Evolutionary conservation across 331 rosid genomes (phyloP).

Genomic region (Prunus yedoensis): DNA sequence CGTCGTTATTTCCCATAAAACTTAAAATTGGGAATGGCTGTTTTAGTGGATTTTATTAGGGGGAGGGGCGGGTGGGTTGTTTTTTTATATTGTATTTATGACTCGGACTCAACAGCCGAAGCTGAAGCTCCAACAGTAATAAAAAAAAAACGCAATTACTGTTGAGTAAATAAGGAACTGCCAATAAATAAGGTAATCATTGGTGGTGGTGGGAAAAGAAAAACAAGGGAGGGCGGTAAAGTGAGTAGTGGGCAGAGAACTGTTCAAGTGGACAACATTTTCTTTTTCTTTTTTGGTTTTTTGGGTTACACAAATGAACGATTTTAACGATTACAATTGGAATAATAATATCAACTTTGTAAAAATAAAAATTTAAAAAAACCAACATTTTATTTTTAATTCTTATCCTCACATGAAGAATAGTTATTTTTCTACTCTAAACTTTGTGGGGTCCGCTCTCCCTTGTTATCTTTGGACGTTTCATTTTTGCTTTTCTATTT

Average conservation of each 20-base stretch:
- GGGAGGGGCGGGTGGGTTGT: too few species aligned
- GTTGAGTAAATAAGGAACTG: not conserved
- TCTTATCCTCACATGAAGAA: not conserved
- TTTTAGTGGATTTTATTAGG: not conserved
- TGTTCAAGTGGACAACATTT: not conserved
- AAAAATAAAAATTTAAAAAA: too few species aligned
- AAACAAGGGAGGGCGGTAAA: not conserved
- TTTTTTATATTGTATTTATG: not conserved
- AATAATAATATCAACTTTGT: too few species aligned
- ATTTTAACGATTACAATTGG: not conserved
- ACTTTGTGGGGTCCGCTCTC: slow-evolving; percentile 15
- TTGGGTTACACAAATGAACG: too few species aligned
- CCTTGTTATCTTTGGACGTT: slow-evolving; percentile 9
- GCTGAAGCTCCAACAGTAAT: not conserved
- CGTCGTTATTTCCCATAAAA: slow-evolving; percentile 11
- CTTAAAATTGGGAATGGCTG: not conserved
- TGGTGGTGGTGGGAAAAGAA: slow-evolving; percentile 2
- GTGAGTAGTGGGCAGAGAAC: not conserved
- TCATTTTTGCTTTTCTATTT: slow-evolving; percentile 2
- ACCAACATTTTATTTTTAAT: not conserved
- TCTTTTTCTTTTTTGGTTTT: too few species aligned
- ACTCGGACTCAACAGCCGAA: not conserved
- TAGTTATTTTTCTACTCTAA: not conserved
- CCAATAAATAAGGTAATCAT: not conserved
- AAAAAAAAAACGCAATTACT: not conserved